Base-by-base conservation (phyloP, 768 basidiomycete species). In the Rhizopogon roseolus region DNA sequence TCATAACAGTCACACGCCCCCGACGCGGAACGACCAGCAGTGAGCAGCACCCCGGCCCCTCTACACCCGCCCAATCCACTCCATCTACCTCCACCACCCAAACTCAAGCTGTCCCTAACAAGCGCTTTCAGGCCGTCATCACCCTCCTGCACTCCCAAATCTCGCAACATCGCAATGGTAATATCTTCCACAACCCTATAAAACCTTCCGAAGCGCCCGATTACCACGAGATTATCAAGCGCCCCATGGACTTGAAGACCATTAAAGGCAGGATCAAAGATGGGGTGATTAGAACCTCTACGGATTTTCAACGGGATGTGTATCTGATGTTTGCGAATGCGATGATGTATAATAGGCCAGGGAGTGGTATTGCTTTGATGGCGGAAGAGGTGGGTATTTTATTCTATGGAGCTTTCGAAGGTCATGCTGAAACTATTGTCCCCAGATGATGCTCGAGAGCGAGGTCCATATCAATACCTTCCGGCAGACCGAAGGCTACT, bases 281-380 rank as follows among this genome's bases (percentile, higher is more conserved):
- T 61, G 93, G 93, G 0, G 57, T 80, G 2, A 93, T 97, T 44
- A 73, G 80, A 4, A 92, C 81, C 59, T 89, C 91, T 1, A 77
- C 87, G 32, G 93, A 98, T 65, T 97, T 88, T 62, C 89, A 95
- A 65, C 77, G 93, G 57, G 96, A 97, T 61, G 81, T 95, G 9
- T 87, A 84, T 64, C 76, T 97, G 57, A 96, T 98, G 88, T 96
- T 97, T 69, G 90, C 93, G 7, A 98, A 98, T 67, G 91, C 96
- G 5, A 87, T 96, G 84, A 93, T 98, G 89, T 98, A 93, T 68
- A 98, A 98, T 59, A 76, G 86, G 44, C 88, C 91, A 1, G 84
- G 83, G 4, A 89, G 87, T 14, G 90, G 92, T 64, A 86, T 96
- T n/a, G 84, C 86, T 57, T 77, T 76, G 50, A 96, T 95, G 90